These are phyloP conservation scores for Fusarium falciforme DNA, from an alignment of 2,329 filamentous ascomycete genomes.

Conservation along the genomic window DNA sequence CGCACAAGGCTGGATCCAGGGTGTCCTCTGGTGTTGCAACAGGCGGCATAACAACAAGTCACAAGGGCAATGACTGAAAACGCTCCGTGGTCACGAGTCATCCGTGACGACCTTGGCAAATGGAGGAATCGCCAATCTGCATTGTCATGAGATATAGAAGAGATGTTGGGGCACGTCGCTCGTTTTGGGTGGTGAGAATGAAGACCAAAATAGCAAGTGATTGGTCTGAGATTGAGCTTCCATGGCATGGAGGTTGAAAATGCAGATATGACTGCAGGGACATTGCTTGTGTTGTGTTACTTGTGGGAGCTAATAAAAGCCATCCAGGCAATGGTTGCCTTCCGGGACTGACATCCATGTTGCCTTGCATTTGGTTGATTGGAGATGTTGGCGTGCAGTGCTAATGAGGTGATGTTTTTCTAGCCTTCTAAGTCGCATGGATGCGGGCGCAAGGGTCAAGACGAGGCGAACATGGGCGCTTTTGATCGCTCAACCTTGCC, in stretches of 20 bases:
- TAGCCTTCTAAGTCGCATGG: neutral
- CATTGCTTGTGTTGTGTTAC: neutral
- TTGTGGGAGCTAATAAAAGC: neutral
- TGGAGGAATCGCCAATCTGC: neutral
- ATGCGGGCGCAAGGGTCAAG: neutral
- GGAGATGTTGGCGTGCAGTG: neutral
- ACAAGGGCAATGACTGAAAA: conserved; percentile 12
- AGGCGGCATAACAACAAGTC: conserved; percentile 16
- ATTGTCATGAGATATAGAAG: conserved; percentile 1
- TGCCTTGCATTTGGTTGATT: neutral
- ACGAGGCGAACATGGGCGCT: neutral
- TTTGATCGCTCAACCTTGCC: conserved; percentile 28
- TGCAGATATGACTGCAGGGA: neutral
- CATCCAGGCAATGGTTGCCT: neutral
- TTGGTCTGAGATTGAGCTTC: neutral
- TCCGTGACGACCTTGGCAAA: neutral
- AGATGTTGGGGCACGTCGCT: neutral
- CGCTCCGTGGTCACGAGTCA: neutral
- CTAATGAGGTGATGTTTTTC: neutral
- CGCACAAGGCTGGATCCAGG: conserved; percentile 15
- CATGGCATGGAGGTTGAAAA: neutral
- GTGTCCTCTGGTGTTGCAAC: conserved; percentile 15
- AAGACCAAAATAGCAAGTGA: neutral
- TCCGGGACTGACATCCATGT: neutral
- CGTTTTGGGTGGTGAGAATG: neutral